Conservation (phyloP, 208 protist species). For the Balamuthia mandrillaris region DNA sequence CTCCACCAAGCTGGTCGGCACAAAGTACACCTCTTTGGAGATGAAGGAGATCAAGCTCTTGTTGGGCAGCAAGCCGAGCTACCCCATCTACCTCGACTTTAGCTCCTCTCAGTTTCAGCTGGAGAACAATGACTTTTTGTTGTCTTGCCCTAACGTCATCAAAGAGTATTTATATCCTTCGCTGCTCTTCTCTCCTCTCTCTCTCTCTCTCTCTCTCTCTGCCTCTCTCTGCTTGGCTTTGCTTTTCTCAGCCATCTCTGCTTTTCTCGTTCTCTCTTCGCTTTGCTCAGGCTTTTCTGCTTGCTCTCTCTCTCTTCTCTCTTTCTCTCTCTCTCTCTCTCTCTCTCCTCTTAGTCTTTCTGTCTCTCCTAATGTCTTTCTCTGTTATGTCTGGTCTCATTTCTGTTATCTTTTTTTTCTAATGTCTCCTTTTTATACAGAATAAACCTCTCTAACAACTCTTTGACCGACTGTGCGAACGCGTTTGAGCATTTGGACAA, state of each 20-base stretch:
- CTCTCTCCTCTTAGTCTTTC: no score
- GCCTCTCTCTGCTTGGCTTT: no score
- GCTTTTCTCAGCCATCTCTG: not conserved
- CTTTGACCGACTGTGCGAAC: not conserved
- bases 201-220: no score
- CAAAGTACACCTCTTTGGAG: not conserved
- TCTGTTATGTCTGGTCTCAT: no score
- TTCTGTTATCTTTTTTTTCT: no score
- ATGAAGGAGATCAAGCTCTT: not conserved
- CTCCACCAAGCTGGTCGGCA: no score
- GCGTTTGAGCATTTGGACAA: not conserved
- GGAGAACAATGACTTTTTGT: not conserved
- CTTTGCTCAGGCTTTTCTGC: not conserved
- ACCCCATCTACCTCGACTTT: not conserved
- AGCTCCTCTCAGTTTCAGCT: not conserved
- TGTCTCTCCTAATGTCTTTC: no score
- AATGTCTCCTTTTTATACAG: no score
- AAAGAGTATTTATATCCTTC: not conserved
- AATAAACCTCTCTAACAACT: not conserved
- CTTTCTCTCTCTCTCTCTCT: no score
- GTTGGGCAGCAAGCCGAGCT: not conserved
- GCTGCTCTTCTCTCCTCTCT: not conserved
- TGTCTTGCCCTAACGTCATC: not conserved
- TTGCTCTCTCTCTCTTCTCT: no score
- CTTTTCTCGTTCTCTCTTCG: not conserved